Conservation (phyloP, 345 rosid genomes). For the Geranium rotundifolium region DNA sequence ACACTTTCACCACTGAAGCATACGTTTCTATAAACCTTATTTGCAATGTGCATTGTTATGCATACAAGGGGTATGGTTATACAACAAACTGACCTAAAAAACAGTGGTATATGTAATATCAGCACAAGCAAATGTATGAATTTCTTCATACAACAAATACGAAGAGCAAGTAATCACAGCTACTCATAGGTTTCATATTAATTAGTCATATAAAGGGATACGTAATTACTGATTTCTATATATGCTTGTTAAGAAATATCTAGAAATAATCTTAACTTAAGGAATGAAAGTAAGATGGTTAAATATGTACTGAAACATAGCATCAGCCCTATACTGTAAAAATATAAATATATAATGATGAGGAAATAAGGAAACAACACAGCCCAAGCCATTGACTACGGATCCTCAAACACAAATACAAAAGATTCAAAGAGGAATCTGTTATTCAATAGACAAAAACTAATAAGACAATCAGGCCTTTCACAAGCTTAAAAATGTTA, state of each 20-base stretch:
- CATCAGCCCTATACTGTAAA: not conserved
- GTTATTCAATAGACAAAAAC: not conserved
- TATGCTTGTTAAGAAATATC: not conserved
- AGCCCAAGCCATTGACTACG: not conserved
- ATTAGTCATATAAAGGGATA: too few relatives aligned
- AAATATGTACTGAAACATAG: not conserved
- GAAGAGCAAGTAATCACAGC: not conserved
- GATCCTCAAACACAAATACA: too few relatives aligned
- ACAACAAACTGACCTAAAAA: not conserved
- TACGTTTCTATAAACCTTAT: not conserved
- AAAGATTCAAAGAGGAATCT: not conserved
- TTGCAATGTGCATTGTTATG: not conserved
- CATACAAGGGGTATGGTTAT: not conserved
- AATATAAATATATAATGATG: too few relatives aligned
- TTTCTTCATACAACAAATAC: not conserved
- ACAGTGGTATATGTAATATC: not conserved
- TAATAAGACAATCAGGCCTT: not conserved
- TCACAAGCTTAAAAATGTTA: not conserved
- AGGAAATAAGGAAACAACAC: not conserved
- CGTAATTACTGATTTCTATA: not conserved
- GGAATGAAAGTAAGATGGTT: not conserved
- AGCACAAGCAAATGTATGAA: not conserved
- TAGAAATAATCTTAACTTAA: not conserved
- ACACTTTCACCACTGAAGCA: not conserved
- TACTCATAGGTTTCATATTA: not conserved